Evolutionary conservation across 2,329 filamentous ascomycete species (phyloP).

Genomic region (Catunica adiposa): DNA sequence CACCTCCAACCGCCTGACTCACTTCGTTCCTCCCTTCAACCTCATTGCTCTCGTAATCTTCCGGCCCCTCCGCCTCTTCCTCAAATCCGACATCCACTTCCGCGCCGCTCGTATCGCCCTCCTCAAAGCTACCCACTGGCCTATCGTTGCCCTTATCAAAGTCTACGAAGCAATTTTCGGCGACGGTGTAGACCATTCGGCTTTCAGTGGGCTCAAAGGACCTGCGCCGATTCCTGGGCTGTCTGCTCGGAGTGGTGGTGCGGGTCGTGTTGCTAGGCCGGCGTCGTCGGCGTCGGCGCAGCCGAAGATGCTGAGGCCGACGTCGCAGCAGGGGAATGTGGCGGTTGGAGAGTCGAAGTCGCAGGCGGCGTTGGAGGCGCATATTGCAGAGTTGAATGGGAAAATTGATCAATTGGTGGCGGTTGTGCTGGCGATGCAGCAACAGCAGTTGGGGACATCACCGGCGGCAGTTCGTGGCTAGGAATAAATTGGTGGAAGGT

Average conservation of each 20-base stretch:
- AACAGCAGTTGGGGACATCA: constrained; percentile 16
- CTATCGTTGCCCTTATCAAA: constrained; percentile 53
- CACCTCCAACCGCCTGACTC: constrained; percentile 50
- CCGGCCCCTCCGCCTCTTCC: constrained; percentile 52
- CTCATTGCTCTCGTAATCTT: constrained; percentile 56
- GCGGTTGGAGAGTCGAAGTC: constrained; percentile 15
- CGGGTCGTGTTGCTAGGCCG: neutral
- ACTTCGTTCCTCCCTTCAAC: constrained; percentile 59
- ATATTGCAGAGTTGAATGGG: constrained; percentile 35
- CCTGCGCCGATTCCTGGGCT: constrained; percentile 9
- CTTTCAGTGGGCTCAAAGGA: constrained; percentile 34
- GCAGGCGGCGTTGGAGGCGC: constrained; percentile 30
- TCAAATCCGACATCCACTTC: constrained; percentile 46
- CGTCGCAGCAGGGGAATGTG: constrained; percentile 17
- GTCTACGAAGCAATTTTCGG: constrained; percentile 42
- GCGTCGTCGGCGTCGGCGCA: neutral
- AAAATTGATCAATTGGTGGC: constrained; percentile 44
- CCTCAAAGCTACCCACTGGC: constrained; percentile 47
- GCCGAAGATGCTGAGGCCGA: neutral
- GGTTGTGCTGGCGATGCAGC: constrained; percentile 34
- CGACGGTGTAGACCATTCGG: constrained; percentile 26
- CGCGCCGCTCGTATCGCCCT: constrained; percentile 44
- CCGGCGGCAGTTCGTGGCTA: neutral
- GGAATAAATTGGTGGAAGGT: neutral
- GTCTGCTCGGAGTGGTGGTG: neutral